A percentile compares a stretch with the other conserved stretches of the same genome.
Conservation (phyloP, 2,329 filamentous ascomycete genomes). For the Diaporthe sp. region DNA sequence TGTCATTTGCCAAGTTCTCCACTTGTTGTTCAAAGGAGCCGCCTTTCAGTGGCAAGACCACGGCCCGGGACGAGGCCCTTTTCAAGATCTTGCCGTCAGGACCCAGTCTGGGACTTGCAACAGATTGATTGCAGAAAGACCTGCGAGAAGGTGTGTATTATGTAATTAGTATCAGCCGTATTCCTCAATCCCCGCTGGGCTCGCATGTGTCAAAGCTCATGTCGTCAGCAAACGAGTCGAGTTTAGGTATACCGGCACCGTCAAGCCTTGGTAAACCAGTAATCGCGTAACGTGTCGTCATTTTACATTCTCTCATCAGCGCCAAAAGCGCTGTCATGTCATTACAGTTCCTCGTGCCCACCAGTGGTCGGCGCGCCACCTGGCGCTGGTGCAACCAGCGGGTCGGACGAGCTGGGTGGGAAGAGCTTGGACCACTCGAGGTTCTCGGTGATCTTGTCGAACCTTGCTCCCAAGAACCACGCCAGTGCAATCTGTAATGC, state of each 20-base stretch:
- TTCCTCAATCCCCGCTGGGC: slow-evolving; percentile 29
- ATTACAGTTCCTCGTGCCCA: slow-evolving; percentile 51
- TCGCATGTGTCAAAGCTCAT: slow-evolving; percentile 29
- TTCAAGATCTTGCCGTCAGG: neutral
- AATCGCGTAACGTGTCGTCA: slow-evolving; percentile 37
- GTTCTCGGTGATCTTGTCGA: slow-evolving; percentile 77
- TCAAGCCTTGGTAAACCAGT: slow-evolving; percentile 26
- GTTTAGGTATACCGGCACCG: slow-evolving; percentile 7
- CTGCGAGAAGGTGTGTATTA: slow-evolving; percentile 35
- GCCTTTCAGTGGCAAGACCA: neutral
- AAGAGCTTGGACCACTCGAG: slow-evolving; percentile 52
- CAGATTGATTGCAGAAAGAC: neutral
- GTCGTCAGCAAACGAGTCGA: slow-evolving; percentile 15
- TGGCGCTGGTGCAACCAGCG: slow-evolving; percentile 44
- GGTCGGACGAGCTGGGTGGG: slow-evolving; percentile 34
- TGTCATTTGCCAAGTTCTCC: neutral
- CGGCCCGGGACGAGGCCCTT: too few relatives aligned
- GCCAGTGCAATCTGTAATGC: slow-evolving; percentile 77
- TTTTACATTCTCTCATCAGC: slow-evolving; percentile 38
- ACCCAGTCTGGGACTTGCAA: neutral
- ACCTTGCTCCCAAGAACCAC: slow-evolving; percentile 85
- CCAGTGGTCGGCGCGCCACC: slow-evolving; percentile 34
- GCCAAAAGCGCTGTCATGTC: slow-evolving; percentile 27
- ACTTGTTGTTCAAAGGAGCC: neutral
- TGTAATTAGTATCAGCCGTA: slow-evolving; percentile 41